A percentile compares a stretch with the other conserved stretches of the same genome.
These are phyloP conservation scores for Penicillium manginii DNA, from an alignment of 495 filamentous ascomycete genomes.

Conservation along the genomic window DNA sequence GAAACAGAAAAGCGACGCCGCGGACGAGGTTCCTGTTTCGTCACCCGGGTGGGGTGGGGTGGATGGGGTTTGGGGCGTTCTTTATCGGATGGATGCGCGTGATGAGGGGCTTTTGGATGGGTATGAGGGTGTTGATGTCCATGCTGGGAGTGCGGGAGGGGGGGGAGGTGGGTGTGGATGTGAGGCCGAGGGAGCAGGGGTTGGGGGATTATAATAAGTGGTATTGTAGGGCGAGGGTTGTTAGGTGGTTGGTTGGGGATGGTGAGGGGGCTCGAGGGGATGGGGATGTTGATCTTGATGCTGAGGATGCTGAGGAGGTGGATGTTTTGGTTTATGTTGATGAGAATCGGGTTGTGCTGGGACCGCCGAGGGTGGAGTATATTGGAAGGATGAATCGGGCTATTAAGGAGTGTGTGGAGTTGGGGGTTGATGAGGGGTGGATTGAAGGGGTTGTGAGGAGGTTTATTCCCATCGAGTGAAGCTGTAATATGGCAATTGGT, in stretches of 20 bases:
- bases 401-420: conserved; percentile 59
- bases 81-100: conserved; percentile 54
- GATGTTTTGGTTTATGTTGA: conserved; percentile 63
- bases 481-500: no score
- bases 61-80: conserved; percentile 60
- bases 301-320: conserved; percentile 17
- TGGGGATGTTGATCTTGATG: background rate
- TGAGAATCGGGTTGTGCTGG: conserved; percentile 41
- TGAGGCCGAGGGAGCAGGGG: conserved; percentile 49
- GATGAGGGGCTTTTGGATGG: conserved; percentile 46
- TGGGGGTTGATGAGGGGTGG: conserved; percentile 61
- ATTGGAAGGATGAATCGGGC: conserved; percentile 69
- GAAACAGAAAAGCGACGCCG: conserved; percentile 21
- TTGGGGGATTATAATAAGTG: conserved; percentile 44
- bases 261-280: background rate
- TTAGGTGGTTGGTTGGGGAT: conserved; percentile 37
- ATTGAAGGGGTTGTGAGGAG: conserved; percentile 59
- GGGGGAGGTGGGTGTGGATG: conserved; percentile 23
- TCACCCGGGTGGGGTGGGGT: conserved; percentile 18
- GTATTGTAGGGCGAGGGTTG: conserved; percentile 39
- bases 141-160: conserved; percentile 28
- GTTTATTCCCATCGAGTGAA: conserved; percentile 48
- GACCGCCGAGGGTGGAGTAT: conserved; percentile 62
- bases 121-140: conserved; percentile 46
- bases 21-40: conserved; percentile 18